A percentile compares a stretch with the other conserved stretches of the same genome.
These are phyloP conservation scores for Acacia melanoxylon DNA, from an alignment of 306 rosid genomes.

Conservation along the genomic window DNA sequence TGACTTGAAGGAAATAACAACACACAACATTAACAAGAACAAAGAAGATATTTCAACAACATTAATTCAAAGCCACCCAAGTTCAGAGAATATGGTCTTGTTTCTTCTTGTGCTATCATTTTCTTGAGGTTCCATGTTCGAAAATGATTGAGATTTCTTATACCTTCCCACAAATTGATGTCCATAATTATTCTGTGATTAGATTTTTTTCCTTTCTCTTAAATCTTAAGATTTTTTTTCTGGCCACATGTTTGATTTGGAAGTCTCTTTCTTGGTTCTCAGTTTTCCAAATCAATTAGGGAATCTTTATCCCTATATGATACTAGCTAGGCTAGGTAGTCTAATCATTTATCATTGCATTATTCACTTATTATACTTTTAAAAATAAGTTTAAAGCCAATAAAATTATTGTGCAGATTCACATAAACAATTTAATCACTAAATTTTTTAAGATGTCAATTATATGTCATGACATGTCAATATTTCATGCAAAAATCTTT, in stretches of 20 bases:
- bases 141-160: conserved; percentile 26
- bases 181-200: not conserved
- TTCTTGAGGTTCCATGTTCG: conserved; percentile 34
- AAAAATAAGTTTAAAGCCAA: too few relatives aligned
- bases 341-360: not conserved
- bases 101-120: conserved; percentile 17
- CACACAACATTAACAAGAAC: not conserved
- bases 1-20: not conserved
- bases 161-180: conserved; percentile 17
- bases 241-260: conserved; percentile 24
- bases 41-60: not conserved
- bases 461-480: too few relatives aligned
- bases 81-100: conserved; percentile 27
- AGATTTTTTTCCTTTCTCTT: not conserved
- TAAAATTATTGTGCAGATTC: too few relatives aligned
- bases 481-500: too few relatives aligned
- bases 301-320: not conserved
- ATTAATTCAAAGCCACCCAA: conserved; percentile 24
- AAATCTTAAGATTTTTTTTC: not conserved
- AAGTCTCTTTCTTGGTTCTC: conserved; percentile 2
- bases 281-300: not conserved
- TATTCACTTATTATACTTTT: too few relatives aligned
- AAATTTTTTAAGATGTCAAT: too few relatives aligned
- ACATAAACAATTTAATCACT: too few relatives aligned
- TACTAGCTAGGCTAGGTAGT: not conserved